Percentiles rank a stretch among this genome's conserved stretches.
phyloP scores from a whole-genome alignment of 768 basidiomycete species.

The Mycena amicta region DNA sequence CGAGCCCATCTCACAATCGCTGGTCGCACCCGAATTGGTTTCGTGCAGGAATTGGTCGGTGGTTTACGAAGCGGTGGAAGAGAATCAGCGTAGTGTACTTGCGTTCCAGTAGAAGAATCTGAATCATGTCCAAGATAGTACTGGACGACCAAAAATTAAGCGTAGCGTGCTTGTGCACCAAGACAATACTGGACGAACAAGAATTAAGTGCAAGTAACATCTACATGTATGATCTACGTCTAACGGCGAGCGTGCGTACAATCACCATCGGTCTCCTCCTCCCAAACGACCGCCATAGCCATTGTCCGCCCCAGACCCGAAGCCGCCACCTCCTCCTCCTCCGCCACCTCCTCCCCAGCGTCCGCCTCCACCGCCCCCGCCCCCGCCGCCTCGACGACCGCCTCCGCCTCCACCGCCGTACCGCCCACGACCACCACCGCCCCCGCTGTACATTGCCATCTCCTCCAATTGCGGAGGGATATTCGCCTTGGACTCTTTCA shows the following conservation, averaged over 20 bases:
- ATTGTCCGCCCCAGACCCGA: slow-evolving; percentile 46
- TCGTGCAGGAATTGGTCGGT: slow-evolving; percentile 37
- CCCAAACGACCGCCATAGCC: slow-evolving; percentile 36
- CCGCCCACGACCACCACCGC: slow-evolving; percentile 75
- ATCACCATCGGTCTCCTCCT: background rate
- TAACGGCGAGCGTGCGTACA: background rate
- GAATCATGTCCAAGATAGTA: background rate
- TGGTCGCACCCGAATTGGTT: slow-evolving; percentile 17
- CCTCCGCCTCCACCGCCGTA: slow-evolving; percentile 34
- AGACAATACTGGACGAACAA: too few relatives aligned
- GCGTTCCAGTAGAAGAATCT: too few relatives aligned
- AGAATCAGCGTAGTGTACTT: slow-evolving; percentile 20
- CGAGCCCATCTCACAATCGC: slow-evolving; percentile 14
- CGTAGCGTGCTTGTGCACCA: too few relatives aligned
- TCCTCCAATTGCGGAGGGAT: slow-evolving; percentile 91
- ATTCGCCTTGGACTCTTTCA: slow-evolving; percentile 83
- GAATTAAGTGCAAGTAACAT: too few relatives aligned
- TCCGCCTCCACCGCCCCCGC: slow-evolving; percentile 44
- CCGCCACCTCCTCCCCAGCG: slow-evolving; percentile 49
- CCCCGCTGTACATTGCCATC: slow-evolving; percentile 86
- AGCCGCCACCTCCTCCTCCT: slow-evolving; percentile 44
- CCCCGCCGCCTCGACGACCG: slow-evolving; percentile 46
- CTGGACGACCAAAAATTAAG: background rate
- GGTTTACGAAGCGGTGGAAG: slow-evolving; percentile 31
- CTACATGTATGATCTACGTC: background rate